Evolutionary conservation across 2,329 filamentous ascomycete species (phyloP).

Genomic region (Akanthomyces uredinophilus): DNA sequence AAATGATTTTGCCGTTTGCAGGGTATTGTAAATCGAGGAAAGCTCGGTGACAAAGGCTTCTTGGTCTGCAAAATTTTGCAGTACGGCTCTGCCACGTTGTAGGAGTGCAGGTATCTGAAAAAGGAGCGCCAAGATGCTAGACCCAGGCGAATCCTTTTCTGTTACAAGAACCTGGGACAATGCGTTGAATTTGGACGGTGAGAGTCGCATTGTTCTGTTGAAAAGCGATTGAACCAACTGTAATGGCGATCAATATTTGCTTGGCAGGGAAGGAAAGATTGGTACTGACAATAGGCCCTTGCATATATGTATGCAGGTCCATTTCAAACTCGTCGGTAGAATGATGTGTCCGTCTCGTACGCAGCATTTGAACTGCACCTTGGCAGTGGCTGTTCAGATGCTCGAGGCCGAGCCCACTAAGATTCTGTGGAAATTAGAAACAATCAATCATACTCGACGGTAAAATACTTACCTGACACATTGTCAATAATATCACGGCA

Average conservation of each 20-base stretch:
- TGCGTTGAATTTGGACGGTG: not conserved
- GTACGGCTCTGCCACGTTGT: not conserved
- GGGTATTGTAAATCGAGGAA: not conserved
- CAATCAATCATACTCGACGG: not conserved
- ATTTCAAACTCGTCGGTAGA: not conserved
- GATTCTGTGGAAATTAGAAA: constrained; percentile 4
- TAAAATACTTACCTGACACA: constrained; percentile 5
- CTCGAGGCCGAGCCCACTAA: constrained; percentile 4
- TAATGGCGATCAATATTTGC: not conserved
- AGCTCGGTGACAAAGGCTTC: not conserved
- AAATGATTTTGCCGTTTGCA: not conserved
- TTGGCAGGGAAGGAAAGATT: no score
- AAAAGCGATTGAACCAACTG: constrained; percentile 10
- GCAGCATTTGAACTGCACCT: constrained; percentile 6
- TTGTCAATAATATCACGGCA: constrained; percentile 5
- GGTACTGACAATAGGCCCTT: constrained; percentile 1
- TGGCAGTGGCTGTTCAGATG: constrained; percentile 12
- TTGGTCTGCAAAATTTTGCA: not conserved
- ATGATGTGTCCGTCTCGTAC: not conserved
- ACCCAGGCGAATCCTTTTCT: not conserved
- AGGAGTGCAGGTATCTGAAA: constrained; percentile 4
- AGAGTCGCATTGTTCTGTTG: constrained; percentile 7
- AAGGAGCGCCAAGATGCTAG: not conserved
- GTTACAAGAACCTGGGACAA: not conserved
- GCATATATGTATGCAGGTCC: not conserved